Conservation (phyloP, 176 grass and related monocot genomes). For the Carex scoparia region DNA sequence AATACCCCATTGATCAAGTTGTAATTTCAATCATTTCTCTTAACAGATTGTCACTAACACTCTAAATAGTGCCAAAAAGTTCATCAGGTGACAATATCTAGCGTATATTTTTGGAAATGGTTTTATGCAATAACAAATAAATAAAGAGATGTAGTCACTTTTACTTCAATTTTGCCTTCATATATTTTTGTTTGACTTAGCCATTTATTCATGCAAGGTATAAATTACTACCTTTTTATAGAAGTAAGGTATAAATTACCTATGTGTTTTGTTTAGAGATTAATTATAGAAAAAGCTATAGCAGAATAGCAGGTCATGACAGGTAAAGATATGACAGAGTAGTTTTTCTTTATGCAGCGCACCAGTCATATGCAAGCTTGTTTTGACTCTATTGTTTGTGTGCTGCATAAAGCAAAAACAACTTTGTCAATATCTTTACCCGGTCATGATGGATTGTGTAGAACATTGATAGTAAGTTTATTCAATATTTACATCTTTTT, state of each 20-base stretch:
- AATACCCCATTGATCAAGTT: conserved; percentile 3
- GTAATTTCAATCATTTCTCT: neutral
- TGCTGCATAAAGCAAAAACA: no score
- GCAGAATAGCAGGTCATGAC: neutral
- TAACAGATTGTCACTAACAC: conserved; percentile 14
- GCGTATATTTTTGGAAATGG: neutral
- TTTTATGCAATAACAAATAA: neutral
- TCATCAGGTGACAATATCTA: conserved; percentile 6
- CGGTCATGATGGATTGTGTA: neutral
- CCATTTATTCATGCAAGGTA: neutral
- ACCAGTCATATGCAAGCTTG: no score
- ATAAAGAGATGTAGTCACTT: neutral
- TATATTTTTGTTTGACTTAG: neutral
- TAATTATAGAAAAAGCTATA: no score
- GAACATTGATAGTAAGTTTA: neutral
- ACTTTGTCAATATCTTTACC: no score
- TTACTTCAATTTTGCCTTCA: neutral
- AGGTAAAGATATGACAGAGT: no score
- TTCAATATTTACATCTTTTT: neutral
- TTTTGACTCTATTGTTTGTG: no score
- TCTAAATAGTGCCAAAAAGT: conserved; percentile 14
- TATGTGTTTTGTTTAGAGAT: no score
- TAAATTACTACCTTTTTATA: neutral
- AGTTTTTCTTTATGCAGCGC: no score
- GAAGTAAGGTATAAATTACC: no score